Evolutionary conservation across 805 yeast species (phyloP).

Genomic region (Yamadazyma nakazawae): DNA sequence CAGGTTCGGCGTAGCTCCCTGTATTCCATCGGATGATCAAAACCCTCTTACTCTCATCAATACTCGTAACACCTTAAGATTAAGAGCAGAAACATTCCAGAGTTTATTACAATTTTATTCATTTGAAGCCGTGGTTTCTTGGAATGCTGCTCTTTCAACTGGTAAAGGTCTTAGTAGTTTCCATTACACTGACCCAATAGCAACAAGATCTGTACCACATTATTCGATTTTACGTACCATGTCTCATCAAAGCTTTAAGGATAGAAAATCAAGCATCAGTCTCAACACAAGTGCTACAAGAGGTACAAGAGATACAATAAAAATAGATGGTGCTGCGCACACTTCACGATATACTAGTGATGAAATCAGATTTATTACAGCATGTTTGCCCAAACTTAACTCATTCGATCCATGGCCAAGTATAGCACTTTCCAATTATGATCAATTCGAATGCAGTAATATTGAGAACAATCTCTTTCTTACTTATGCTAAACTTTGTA

Average conservation of each 20-base stretch:
- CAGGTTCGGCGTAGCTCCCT: background rate
- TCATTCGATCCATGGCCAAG: conserved; percentile 37
- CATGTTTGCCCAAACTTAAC: conserved; percentile 37
- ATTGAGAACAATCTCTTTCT: conserved; percentile 14
- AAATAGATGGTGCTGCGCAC: background rate
- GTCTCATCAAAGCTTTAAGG: background rate
- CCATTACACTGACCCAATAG: background rate
- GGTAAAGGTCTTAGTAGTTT: conserved; percentile 31
- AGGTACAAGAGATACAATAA: background rate
- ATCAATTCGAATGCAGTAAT: conserved; percentile 4
- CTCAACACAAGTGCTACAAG: background rate
- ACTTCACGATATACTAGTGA: background rate
- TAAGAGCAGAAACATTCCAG: conserved; percentile 39
- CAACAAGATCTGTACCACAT: conserved; percentile 18
- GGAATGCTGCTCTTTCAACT: conserved; percentile 33
- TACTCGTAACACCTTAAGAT: conserved; percentile 33
- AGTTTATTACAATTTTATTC: conserved; percentile 41
- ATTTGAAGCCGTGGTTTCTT: conserved; percentile 34
- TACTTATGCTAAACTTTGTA: conserved; percentile 6
- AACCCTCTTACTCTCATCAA: conserved; percentile 20
- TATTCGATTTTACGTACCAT: conserved; percentile 20
- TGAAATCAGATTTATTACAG: conserved; percentile 20
- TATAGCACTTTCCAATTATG: conserved; percentile 20
- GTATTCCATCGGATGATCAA: background rate
- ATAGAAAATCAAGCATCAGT: background rate